Conservation (phyloP, 2,329 filamentous ascomycete species). For the Xylaria sp. region DNA sequence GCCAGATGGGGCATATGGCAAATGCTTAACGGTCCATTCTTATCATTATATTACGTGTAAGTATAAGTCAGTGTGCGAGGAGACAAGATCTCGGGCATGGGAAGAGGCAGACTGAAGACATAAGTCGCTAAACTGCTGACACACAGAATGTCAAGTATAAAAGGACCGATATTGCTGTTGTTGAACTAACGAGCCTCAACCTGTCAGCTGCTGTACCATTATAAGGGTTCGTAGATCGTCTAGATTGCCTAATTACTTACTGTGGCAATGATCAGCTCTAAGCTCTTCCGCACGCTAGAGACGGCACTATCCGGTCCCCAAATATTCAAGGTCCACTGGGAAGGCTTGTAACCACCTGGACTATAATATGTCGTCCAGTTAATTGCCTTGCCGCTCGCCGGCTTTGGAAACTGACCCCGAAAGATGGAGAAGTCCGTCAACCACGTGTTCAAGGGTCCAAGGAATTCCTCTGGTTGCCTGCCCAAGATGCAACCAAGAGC, state of each 20-base stretch:
- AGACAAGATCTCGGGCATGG: not conserved
- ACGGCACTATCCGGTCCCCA: conserved; percentile 16
- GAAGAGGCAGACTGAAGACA: not conserved
- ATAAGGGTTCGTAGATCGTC: not conserved
- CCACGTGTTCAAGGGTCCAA: conserved; percentile 26
- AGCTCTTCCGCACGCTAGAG: not conserved
- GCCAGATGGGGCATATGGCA: not conserved
- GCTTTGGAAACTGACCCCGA: not conserved
- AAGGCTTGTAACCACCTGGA: not conserved
- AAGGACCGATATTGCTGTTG: not conserved
- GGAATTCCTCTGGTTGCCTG: not conserved
- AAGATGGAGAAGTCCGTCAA: not conserved
- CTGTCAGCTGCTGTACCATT: not conserved
- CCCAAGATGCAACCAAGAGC: conserved; percentile 13
- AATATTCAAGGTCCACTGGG: conserved; percentile 6
- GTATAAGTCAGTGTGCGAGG: not conserved
- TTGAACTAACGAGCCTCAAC: conserved; percentile 20
- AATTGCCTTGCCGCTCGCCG: not conserved
- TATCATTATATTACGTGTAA: not conserved
- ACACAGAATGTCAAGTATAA: not conserved
- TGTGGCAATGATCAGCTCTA: conserved; percentile 21
- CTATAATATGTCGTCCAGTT: not conserved
- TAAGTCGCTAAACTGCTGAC: not conserved
- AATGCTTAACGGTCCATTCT: not conserved
- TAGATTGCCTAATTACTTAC: conserved; percentile 5